Percentiles rank a stretch among this genome's conserved stretches.
Evolutionary conservation across 208 protist species (phyloP).

Genomic region (Phytomonas sp.): DNA sequence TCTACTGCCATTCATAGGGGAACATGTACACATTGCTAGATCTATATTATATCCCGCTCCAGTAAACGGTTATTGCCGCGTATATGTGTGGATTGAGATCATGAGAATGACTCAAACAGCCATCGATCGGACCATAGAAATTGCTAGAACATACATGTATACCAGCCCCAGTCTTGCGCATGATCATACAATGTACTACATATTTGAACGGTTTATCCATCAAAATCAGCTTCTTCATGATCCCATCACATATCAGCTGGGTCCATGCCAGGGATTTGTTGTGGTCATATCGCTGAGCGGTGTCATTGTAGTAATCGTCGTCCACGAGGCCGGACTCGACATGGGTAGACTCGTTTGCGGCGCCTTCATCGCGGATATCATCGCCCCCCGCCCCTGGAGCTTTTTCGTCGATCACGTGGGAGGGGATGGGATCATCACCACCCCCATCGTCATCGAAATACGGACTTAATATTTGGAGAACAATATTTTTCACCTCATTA

Average conservation of each 20-base stretch:
- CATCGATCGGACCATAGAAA: conserved; percentile 70
- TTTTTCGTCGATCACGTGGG: conserved; percentile 3
- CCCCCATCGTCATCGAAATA: conserved; percentile 80
- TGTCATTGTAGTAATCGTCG: conserved; percentile 25
- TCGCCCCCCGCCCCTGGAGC: background rate
- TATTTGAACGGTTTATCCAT: conserved; percentile 83
- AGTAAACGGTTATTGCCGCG: conserved; percentile 78
- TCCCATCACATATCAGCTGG: conserved; percentile 74
- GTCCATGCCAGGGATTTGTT: conserved; percentile 63
- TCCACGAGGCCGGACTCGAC: conserved; percentile 10
- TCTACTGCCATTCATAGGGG: background rate
- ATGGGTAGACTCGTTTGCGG: background rate
- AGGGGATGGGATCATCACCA: conserved; percentile 16
- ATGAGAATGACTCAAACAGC: conserved; percentile 77
- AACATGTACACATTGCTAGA: background rate
- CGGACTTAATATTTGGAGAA: conserved; percentile 68
- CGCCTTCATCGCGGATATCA: conserved; percentile 11
- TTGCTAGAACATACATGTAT: conserved; percentile 82
- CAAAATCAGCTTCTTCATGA: conserved; percentile 67
- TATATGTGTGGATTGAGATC: conserved; percentile 81
- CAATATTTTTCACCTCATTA: conserved; percentile 87
- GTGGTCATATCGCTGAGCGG: conserved; percentile 76
- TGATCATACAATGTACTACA: conserved; percentile 71
- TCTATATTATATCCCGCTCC: conserved; percentile 54
- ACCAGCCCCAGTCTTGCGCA: conserved; percentile 76